Evolutionary conservation across 768 basidiomycete genomes (phyloP), one percentile per base, ranked within the genome.

Genomic region (Leccinum fibrillosum): DNA sequence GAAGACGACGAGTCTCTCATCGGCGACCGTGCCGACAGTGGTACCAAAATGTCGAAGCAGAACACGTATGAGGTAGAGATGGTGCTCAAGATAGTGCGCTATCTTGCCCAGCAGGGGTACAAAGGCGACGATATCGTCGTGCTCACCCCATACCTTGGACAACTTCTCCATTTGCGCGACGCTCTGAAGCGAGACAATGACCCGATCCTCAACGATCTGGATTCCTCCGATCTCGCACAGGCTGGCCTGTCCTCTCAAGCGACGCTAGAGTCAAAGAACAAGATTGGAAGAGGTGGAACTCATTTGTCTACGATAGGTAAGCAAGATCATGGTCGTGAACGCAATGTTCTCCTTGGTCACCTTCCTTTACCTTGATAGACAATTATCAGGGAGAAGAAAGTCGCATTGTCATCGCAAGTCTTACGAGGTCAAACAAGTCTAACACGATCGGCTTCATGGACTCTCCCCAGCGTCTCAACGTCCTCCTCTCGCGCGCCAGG

Each of bases 301-400:
- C 78, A 81, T 15, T 66, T 88, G 1, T 81, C 86, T 0, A 89
- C 86, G 0, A 86, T 89, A 12, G 86, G 86, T 85, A 56, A 19
- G 74, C 11, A 17, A 30, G 3, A 49, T 10, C 5, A 9, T 5
- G 12, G 1, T 11, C 5, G 23, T 8, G n/a, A 8, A 30, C n/a
- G 1, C 13, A 34, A 32, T 13, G 37, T 5, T 13, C 9, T 48
- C 15, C 5, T n/a, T 15, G 8, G 9, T 12, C 39, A 48, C 23
- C 8, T 13, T 3, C 23, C 10, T 1, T 4, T 39, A 11, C 15
- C 2, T 4, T 39, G 34, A 12, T 52, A 87, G 87, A 88, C 60
- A 89, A 89, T 63, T 89, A 88, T 60, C 86, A 89, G 62, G 87
- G 87, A 5, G 87, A 89, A 62, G 86, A 88, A 66, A 82, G 83